These are phyloP conservation scores for Asterionellopsis glacialis DNA, from an alignment of 108 stramenopile species.

Conservation along the genomic window DNA sequence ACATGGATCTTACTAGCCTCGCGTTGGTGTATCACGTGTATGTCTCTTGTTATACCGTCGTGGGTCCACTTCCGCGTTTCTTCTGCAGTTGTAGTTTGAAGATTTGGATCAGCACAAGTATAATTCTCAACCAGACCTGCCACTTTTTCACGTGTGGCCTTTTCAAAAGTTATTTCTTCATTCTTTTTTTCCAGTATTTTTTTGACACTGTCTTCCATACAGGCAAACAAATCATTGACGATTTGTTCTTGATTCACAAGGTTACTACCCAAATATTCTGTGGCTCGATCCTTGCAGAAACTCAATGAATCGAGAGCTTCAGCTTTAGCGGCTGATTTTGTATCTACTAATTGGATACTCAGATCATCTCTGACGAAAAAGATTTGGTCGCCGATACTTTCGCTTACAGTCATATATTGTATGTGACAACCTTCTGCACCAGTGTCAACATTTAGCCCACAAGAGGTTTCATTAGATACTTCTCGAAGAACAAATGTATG, in stretches of 20 bases:
- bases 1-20: conserved; percentile 69
- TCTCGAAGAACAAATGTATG: conserved; percentile 63
- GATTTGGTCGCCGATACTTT: no score
- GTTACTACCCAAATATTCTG: background rate
- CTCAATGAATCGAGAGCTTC: conserved; percentile 20
- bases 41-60: conserved; percentile 20
- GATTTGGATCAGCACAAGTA: conserved; percentile 58
- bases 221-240: conserved; percentile 25
- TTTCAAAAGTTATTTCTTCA: conserved; percentile 57
- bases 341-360: background rate
- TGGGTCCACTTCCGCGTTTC: conserved; percentile 28
- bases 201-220: conserved; percentile 11
- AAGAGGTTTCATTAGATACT: background rate
- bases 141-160: conserved; percentile 31
- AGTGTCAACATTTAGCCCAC: conserved; percentile 1
- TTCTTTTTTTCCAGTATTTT: conserved; percentile 21
- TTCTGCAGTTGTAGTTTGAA: conserved; percentile 38
- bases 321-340: background rate
- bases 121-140: conserved; percentile 64
- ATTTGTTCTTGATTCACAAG: conserved; percentile 10
- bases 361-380: conserved; percentile 30
- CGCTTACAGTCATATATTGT: conserved; percentile 47
- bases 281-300: conserved; percentile 11
- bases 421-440: conserved; percentile 39
- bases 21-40: conserved; percentile 48